Evolutionary conservation across 306 rosid genomes (phyloP).

Genomic region (Hippophae gyantsensis): DNA sequence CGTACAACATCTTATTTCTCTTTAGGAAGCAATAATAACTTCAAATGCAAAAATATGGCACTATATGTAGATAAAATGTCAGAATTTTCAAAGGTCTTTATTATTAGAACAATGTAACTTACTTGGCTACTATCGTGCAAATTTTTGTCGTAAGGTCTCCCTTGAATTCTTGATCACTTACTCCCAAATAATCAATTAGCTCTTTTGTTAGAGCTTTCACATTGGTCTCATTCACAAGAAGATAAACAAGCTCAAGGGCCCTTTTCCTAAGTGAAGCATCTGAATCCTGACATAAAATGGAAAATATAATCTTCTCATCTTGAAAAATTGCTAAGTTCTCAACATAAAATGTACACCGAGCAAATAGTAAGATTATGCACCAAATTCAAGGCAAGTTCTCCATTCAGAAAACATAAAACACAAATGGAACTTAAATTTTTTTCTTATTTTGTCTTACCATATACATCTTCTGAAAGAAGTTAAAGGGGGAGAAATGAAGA

Average conservation of each 20-base stretch:
- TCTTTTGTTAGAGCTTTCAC: conserved; percentile 87
- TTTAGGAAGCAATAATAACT: neutral
- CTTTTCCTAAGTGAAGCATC: conserved; percentile 95
- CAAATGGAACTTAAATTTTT: no score
- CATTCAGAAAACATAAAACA: no score
- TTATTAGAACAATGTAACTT: conserved; percentile 24
- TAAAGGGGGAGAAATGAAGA: no score
- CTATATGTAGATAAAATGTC: neutral
- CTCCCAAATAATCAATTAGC: conserved; percentile 79
- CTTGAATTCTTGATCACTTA: conserved; percentile 80
- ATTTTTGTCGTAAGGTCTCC: conserved; percentile 87
- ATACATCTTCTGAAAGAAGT: no score
- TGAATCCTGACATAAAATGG: conserved; percentile 57
- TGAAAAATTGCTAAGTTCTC: conserved; percentile 3
- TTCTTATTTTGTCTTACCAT: no score
- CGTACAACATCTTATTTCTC: neutral
- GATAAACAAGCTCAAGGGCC: conserved; percentile 94
- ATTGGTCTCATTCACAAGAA: conserved; percentile 76
- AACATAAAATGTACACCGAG: conserved; percentile 1
- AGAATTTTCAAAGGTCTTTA: neutral
- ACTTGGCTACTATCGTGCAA: conserved; percentile 89
- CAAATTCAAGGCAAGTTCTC: neutral
- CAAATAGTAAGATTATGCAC: conserved; percentile 11
- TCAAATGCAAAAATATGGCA: neutral
- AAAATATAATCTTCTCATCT: conserved; percentile 24